These are phyloP conservation scores for Diospyros lotus DNA, from an alignment of 148 eudicot species.

Conservation along the genomic window DNA sequence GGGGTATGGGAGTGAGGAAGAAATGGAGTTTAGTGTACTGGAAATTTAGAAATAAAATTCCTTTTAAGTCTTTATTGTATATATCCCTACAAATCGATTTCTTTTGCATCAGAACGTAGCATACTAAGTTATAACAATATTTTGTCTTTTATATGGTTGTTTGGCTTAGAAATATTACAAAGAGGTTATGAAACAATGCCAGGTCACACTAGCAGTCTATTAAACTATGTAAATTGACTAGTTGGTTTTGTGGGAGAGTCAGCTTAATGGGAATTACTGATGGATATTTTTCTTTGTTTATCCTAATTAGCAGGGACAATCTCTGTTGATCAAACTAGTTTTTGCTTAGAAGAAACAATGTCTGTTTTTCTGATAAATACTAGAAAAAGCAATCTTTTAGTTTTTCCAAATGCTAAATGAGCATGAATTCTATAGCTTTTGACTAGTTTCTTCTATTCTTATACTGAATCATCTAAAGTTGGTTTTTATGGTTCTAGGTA, in stretches of 20 bases:
- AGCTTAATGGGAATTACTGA: no score
- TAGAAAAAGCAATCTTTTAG: neutral
- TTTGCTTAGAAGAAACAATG: no score
- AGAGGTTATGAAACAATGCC: neutral
- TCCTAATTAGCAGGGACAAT: neutral
- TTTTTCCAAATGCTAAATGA: neutral
- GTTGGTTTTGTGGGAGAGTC: no score
- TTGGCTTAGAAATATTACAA: neutral
- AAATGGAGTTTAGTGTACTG: no score
- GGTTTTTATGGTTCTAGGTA: conserved; percentile 47
- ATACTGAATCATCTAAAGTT: neutral
- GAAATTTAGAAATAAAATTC: no score
- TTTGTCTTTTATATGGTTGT: neutral
- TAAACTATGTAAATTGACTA: no score
- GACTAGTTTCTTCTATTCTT: conserved; percentile 4
- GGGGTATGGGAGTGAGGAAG: no score
- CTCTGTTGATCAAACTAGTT: neutral
- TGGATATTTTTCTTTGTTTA: neutral
- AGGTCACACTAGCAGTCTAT: no score
- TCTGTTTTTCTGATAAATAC: no score
- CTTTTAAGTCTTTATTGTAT: no score
- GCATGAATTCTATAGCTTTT: neutral
- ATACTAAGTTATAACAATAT: neutral
- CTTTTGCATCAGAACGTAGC: no score
- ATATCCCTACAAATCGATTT: no score